A percentile compares a stretch with the other conserved stretches of the same genome.
Evolutionary conservation across 441 rosid species (phyloP).

Genomic region (Erodium chrysanthum): DNA sequence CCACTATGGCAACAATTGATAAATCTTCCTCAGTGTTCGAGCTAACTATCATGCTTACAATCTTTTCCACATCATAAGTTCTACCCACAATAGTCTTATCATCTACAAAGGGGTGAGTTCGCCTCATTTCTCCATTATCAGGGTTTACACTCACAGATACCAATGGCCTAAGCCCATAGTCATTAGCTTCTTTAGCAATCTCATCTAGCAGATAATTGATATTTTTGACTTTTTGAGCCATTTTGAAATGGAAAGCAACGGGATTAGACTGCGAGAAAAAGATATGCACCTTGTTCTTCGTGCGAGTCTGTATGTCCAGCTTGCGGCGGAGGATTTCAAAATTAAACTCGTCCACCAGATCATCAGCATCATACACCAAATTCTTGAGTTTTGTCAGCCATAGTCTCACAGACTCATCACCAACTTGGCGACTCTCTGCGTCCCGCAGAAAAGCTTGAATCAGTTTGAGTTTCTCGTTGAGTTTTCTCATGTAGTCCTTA

Average conservation of each 20-base stretch:
- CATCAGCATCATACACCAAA: slow-evolving; percentile 5
- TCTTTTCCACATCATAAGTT: not conserved
- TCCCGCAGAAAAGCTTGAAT: slow-evolving; percentile 4
- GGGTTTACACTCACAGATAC: not conserved
- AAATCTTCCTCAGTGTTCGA: not conserved
- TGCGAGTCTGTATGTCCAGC: not conserved
- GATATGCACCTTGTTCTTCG: not conserved
- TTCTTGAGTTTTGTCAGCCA: slow-evolving; percentile 13
- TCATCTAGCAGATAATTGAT: not conserved
- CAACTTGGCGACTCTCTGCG: slow-evolving; percentile 11
- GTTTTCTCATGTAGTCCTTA: slow-evolving; percentile 9
- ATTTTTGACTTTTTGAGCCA: not conserved
- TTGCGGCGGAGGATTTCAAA: not conserved
- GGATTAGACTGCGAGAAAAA: not conserved
- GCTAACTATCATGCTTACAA: not conserved
- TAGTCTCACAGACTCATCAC: not conserved
- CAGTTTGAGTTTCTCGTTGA: not conserved
- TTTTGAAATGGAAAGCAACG: not conserved
- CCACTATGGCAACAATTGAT: slow-evolving; percentile 12
- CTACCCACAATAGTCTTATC: slow-evolving; percentile 6
- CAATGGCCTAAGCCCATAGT: not conserved
- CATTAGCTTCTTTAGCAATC: not conserved
- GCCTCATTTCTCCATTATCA: not conserved
- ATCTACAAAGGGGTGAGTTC: slow-evolving; percentile 1
- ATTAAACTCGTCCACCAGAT: slow-evolving; percentile 6